Conservation (phyloP, 2,329 filamentous ascomycete species). For the Fusarium guadeloupense region DNA sequence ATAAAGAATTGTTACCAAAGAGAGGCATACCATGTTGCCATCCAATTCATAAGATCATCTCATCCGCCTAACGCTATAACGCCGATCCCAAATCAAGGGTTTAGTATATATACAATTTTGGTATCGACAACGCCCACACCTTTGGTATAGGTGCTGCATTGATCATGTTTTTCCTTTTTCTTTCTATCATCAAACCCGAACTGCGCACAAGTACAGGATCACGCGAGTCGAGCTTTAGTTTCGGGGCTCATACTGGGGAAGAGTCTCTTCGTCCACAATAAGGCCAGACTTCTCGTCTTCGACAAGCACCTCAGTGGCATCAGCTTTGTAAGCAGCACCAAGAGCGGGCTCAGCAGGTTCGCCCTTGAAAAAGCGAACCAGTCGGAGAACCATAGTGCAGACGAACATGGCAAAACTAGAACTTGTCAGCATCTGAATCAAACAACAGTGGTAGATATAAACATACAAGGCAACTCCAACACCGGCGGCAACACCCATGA, state of each 20-base stretch:
- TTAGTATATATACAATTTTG: slow-evolving; percentile 31
- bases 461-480: slow-evolving; percentile 71
- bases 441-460: not conserved
- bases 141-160: slow-evolving; percentile 6
- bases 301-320: slow-evolving; percentile 47
- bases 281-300: slow-evolving; percentile 62
- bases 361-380: slow-evolving; percentile 61
- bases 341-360: slow-evolving; percentile 20
- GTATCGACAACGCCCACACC: slow-evolving; percentile 27
- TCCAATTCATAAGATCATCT: slow-evolving; percentile 27
- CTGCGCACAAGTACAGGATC: not conserved
- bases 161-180: slow-evolving; percentile 1
- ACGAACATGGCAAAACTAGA: slow-evolving; percentile 70
- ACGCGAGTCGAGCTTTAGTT: slow-evolving; percentile 19
- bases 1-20: slow-evolving; percentile 7
- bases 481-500: slow-evolving; percentile 75
- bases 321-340: slow-evolving; percentile 45
- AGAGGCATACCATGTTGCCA: not conserved
- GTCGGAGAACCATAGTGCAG: slow-evolving; percentile 67
- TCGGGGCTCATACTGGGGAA: slow-evolving; percentile 43
- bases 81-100: slow-evolving; percentile 16
- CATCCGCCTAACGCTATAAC: slow-evolving; percentile 23
- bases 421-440: slow-evolving; percentile 40
- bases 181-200: not conserved
- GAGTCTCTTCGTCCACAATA: slow-evolving; percentile 52